Percentiles rank a stretch among this genome's conserved stretches.
Conservation (phyloP, 1,284 basidiomycete species). For the Exobasidium cylindrosporum region DNA sequence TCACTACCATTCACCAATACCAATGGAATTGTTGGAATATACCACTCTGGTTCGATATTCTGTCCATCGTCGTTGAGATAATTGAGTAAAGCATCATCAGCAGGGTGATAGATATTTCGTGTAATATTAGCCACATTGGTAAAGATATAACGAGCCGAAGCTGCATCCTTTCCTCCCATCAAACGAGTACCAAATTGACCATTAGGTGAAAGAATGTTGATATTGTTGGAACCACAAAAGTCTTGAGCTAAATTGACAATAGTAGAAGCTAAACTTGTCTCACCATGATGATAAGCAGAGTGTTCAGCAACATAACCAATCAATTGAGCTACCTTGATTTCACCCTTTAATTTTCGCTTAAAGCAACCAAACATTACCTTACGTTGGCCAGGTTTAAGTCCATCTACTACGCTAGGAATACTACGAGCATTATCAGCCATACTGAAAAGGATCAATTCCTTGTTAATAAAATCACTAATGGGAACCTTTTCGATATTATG, state of each 20-base stretch:
- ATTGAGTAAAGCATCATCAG: conserved; percentile 80
- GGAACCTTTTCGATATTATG: conserved; percentile 83
- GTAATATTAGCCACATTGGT: conserved; percentile 78
- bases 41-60: conserved; percentile 90
- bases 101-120: conserved; percentile 73
- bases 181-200: conserved; percentile 87
- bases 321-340: conserved; percentile 95
- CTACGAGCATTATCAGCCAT: conserved; percentile 98
- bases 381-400: conserved; percentile 96
- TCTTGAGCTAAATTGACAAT: conserved; percentile 93
- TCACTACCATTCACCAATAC: conserved; percentile 91
- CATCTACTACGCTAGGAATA: conserved; percentile 79
- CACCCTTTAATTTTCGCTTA: conserved; percentile 85
- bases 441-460: conserved; percentile 95
- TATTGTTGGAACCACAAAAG: conserved; percentile 92
- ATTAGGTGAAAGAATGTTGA: conserved; percentile 83
- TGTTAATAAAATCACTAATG: conserved; percentile 94
- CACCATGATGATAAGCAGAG: conserved; percentile 95
- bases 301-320: conserved; percentile 92
- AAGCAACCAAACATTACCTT: conserved; percentile 96
- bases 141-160: conserved; percentile 94
- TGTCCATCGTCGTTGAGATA: conserved; percentile 84
- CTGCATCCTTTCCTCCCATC: conserved; percentile 65
- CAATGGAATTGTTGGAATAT: conserved; percentile 84
- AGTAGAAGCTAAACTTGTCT: conserved; percentile 77